phyloP scores from a whole-genome alignment of 768 basidiomycete species.

The Phlegmacium glaucopus region DNA sequence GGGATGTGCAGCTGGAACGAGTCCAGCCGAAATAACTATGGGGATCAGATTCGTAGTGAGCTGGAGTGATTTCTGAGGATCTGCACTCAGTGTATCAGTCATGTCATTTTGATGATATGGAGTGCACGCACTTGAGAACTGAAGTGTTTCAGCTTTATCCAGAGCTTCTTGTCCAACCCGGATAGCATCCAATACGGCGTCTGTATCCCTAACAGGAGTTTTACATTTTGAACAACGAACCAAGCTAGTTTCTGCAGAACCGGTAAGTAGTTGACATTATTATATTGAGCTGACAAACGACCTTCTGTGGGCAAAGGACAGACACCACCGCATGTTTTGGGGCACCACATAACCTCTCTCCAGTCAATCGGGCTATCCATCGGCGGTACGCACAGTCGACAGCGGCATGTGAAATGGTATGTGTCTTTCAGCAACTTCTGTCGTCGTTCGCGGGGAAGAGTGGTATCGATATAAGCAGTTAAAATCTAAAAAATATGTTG shows the following conservation, averaged over 20 bases:
- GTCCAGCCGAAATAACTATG: conserved; percentile 53
- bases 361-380: conserved; percentile 45
- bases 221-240: conserved; percentile 57
- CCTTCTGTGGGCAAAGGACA: conserved; percentile 64
- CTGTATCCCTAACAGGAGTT: conserved; percentile 41
- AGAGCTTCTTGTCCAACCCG: conserved; percentile 73
- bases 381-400: conserved; percentile 47
- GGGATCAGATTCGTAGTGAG: conserved; percentile 65
- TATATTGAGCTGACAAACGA: conserved; percentile 17
- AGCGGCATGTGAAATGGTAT: conserved; percentile 77
- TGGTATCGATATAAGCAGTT: conserved; percentile 84
- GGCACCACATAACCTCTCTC: conserved; percentile 67
- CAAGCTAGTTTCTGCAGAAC: conserved; percentile 38
- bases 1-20: conserved; percentile 72
- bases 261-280: background rate
- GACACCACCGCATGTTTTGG: conserved; percentile 61
- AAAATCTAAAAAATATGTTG: conserved; percentile 50
- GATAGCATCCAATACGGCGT: conserved; percentile 58
- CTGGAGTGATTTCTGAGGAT: conserved; percentile 52
- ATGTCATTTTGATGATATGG: background rate
- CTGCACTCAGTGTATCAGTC: conserved; percentile 29
- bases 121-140: conserved; percentile 48
- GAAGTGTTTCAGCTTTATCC: conserved; percentile 63
- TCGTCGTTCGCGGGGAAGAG: conserved; percentile 55
- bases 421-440: conserved; percentile 60